Percentiles rank a stretch among this genome's conserved stretches.
Conservation (phyloP, 1,284 basidiomycete species). For the Ustilago nuda region DNA sequence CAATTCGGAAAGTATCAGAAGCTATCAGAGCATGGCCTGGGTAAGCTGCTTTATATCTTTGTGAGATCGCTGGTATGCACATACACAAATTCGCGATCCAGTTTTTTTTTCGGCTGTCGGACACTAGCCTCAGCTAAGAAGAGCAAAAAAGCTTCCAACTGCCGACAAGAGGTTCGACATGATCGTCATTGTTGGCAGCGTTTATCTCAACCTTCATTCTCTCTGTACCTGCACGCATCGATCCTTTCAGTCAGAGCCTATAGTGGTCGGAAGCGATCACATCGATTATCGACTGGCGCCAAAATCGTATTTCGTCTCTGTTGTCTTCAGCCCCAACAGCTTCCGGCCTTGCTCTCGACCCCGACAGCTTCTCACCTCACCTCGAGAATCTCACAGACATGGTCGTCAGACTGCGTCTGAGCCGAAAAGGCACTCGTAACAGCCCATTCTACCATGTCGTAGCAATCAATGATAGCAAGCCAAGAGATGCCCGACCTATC, state of each 20-base stretch:
- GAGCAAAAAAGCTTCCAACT: conserved; percentile 12
- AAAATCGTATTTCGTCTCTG: background rate
- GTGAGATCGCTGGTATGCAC: background rate
- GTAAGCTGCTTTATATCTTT: background rate
- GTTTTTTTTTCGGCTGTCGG: conserved; percentile 19
- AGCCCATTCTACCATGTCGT: conserved; percentile 88
- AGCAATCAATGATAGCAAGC: conserved; percentile 80
- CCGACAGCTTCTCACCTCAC: background rate
- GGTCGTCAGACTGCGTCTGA: conserved; percentile 86
- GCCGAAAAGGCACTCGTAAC: conserved; percentile 83
- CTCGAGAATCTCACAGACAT: conserved; percentile 71
- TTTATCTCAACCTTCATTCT: too few species aligned
- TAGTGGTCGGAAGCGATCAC: too few species aligned
- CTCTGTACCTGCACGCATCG: too few species aligned
- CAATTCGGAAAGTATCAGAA: background rate
- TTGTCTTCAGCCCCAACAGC: background rate
- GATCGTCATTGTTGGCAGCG: background rate
- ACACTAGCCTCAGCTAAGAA: background rate
- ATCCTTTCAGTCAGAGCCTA: too few species aligned
- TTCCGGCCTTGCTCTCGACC: background rate
- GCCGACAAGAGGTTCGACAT: background rate
- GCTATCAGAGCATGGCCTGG: background rate
- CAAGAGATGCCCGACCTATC: conserved; percentile 87
- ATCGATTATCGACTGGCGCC: too few species aligned
- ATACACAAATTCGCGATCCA: background rate